Percentiles rank a stretch among this genome's conserved stretches.
Conservation (phyloP, 495 filamentous ascomycete genomes). For the Schizothecium vesticola region DNA sequence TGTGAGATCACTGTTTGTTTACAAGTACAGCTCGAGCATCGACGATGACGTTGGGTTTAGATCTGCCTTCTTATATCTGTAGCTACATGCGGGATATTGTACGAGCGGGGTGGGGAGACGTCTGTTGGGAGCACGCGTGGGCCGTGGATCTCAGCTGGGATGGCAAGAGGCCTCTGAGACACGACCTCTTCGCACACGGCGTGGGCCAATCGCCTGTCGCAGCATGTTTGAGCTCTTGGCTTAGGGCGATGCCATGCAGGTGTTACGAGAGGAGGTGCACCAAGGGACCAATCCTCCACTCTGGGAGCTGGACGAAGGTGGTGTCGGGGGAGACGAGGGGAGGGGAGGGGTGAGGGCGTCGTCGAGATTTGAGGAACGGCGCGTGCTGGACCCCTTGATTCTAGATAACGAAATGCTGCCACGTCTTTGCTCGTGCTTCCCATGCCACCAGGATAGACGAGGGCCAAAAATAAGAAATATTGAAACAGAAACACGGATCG, state of each 20-base stretch:
- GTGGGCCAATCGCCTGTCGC: constrained; percentile 16
- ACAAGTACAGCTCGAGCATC: not conserved
- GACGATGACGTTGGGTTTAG: not conserved
- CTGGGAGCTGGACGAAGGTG: not conserved
- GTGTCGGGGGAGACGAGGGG: not conserved
- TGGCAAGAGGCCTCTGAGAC: constrained; percentile 13
- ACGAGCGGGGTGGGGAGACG: not conserved
- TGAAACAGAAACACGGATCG: not conserved
- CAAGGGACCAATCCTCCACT: not conserved
- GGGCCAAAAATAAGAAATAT: not conserved
- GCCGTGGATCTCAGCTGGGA: constrained; percentile 18
- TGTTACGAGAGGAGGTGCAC: not conserved
- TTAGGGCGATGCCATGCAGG: constrained; percentile 13
- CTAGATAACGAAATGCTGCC: not conserved
- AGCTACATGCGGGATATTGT: constrained; percentile 16
- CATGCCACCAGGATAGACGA: not conserved
- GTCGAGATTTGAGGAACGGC: not conserved
- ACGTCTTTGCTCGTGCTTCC: not conserved
- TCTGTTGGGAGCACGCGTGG: not conserved
- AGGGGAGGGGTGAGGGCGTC: not conserved
- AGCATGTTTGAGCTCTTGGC: constrained; percentile 9
- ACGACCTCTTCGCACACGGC: not conserved
- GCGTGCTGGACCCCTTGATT: not conserved
- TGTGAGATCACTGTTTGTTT: not conserved
- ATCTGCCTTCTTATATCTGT: constrained; percentile 5